A percentile compares a stretch with the other conserved stretches of the same genome.
These are phyloP conservation scores for Aureobasidium lini DNA, from an alignment of 2,329 filamentous ascomycete species.

Conservation along the genomic window DNA sequence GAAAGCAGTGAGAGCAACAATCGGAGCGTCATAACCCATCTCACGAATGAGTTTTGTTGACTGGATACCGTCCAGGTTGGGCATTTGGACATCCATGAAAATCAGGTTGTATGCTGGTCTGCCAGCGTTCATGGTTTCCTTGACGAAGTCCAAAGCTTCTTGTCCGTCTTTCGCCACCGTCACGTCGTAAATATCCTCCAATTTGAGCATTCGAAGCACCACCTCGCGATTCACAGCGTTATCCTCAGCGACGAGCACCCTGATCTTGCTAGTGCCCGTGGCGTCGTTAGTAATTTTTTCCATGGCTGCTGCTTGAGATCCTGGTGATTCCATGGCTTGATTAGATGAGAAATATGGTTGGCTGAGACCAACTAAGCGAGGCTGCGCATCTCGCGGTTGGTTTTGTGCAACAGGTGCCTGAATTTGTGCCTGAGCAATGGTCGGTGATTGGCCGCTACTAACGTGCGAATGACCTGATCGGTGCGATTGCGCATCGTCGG, in stretches of 20 bases:
- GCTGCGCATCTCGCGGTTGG: conserved; percentile 56
- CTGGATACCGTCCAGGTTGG: conserved; percentile 81
- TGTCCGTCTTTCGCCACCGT: conserved; percentile 63
- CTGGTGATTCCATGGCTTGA: conserved; percentile 42
- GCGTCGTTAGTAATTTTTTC: conserved; percentile 58
- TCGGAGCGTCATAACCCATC: conserved; percentile 80
- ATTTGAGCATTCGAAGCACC: conserved; percentile 57
- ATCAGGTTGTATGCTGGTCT: conserved; percentile 63
- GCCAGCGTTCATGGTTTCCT: conserved; percentile 57
- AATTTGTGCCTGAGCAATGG: conserved; percentile 13
- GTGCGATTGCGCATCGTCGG: conserved; percentile 12
- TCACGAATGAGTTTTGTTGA: conserved; percentile 77
- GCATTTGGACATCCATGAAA: conserved; percentile 95
- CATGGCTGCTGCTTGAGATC: conserved; percentile 58
- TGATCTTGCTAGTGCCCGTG: conserved; percentile 54
- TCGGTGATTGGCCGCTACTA: conserved; percentile 17
- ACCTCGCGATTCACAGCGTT: conserved; percentile 59
- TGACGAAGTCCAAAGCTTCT: conserved; percentile 81
- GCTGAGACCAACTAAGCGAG: conserved; percentile 73
- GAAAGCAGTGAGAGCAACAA: conserved; percentile 85
- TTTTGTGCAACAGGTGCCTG: conserved; percentile 19
- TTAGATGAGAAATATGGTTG: conserved; percentile 67
- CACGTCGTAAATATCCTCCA: conserved; percentile 77
- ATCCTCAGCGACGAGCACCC: conserved; percentile 80
- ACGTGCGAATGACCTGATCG: conserved; percentile 7